A percentile compares a stretch with the other conserved stretches of the same genome.
Conservation (phyloP, 78 protist species). For the Dictyostelium purpureum region DNA sequence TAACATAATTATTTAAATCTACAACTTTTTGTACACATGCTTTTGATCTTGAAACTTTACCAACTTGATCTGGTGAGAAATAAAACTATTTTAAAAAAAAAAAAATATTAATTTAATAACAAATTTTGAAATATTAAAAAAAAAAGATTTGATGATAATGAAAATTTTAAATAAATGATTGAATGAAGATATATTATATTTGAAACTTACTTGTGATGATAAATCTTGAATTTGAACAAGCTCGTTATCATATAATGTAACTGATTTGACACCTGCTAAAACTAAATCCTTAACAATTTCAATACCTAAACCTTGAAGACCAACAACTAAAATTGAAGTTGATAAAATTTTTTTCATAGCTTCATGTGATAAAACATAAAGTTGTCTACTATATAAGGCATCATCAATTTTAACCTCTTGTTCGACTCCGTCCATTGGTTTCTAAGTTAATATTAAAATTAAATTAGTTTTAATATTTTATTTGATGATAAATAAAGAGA, state of each 20-base stretch:
- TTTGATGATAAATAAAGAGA: not conserved
- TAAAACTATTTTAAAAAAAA: slow-evolving; percentile 87
- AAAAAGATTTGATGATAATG: not conserved
- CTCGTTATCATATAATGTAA: slow-evolving; percentile 91
- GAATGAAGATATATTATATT: not conserved
- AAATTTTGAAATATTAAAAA: not conserved
- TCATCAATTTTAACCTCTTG: slow-evolving; percentile 66
- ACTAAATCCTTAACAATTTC: slow-evolving; percentile 99
- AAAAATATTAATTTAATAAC: not conserved
- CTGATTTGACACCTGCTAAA: slow-evolving; percentile 97
- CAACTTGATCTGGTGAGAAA: slow-evolving; percentile 91
- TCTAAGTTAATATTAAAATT: not conserved
- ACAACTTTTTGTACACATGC: slow-evolving; percentile 80
- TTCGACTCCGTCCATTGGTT: slow-evolving; percentile 42
- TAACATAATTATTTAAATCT: slow-evolving; percentile 96
- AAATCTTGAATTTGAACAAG: slow-evolving; percentile 81
- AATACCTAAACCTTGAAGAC: slow-evolving; percentile 96
- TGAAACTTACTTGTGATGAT: slow-evolving; percentile 55
- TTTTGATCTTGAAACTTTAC: slow-evolving; percentile 72
- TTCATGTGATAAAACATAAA: slow-evolving; percentile 90
- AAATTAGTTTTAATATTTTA: no score
- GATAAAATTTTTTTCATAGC: slow-evolving; percentile 88
- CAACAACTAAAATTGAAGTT: slow-evolving; percentile 92
- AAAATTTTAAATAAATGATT: not conserved
- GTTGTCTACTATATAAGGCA: slow-evolving; percentile 83